phyloP scores from a whole-genome alignment of 139 green algal genomes.

The Chlorella sp. region DNA sequence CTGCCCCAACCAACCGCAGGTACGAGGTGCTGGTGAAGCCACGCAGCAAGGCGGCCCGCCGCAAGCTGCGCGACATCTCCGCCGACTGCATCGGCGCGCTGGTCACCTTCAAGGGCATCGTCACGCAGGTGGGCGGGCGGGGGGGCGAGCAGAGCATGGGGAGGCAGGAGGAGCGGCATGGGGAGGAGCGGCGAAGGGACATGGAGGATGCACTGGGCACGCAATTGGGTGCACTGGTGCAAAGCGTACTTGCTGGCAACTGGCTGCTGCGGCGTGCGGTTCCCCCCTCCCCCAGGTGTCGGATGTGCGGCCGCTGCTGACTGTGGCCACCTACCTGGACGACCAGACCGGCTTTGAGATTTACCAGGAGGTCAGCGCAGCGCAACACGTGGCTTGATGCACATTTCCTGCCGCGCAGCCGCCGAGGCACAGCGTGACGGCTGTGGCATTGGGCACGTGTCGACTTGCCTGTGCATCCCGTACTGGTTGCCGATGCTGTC shows the following conservation, averaged over 20 bases:
- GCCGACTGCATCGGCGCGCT: constrained; percentile 87
- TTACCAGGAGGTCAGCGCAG: constrained; percentile 88
- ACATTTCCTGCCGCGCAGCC: too few species aligned
- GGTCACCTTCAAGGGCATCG: constrained; percentile 90
- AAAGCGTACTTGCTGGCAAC: too few species aligned
- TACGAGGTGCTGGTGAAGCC: constrained; percentile 71
- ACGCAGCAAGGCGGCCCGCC: constrained; percentile 42
- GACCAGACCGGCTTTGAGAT: constrained; percentile 87
- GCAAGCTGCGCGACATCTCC: constrained; percentile 74
- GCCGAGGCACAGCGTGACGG: too few species aligned
- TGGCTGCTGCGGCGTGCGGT: not conserved
- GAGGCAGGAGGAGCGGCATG: too few species aligned
- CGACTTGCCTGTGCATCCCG: too few species aligned
- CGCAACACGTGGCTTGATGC: too few species aligned
- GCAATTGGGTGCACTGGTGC: too few species aligned
- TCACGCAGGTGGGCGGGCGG: constrained; percentile 59
- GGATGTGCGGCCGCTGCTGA: constrained; percentile 93
- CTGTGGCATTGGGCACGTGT: too few species aligned
- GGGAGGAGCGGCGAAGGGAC: too few species aligned
- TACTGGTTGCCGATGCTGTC: too few species aligned
- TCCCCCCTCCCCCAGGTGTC: constrained; percentile 61
- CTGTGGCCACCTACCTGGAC: constrained; percentile 96
- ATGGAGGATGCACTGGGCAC: too few species aligned
- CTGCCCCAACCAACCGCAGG: constrained; percentile 44
- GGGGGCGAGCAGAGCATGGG: too few species aligned